These are phyloP conservation scores for Candida methanosorbosa DNA, from an alignment of 805 yeast species.

Conservation along the genomic window DNA sequence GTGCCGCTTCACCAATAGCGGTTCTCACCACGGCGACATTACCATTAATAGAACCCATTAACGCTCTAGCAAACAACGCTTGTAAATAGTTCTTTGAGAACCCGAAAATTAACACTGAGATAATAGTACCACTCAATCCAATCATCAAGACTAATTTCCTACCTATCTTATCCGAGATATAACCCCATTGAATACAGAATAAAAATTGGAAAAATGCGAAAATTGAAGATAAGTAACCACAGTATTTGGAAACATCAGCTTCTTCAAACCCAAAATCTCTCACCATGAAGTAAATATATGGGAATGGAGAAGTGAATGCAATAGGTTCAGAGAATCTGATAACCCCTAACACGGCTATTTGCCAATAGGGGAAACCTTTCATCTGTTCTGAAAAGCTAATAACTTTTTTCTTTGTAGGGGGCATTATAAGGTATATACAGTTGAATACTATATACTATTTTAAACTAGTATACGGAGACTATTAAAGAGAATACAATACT, in stretches of 20 bases:
- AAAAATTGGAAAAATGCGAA: constrained; percentile 55
- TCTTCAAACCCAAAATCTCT: constrained; percentile 44
- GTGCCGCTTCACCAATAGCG: constrained; percentile 50
- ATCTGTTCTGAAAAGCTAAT: constrained; percentile 37
- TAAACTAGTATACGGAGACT: too few relatives aligned
- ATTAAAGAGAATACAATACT: too few relatives aligned
- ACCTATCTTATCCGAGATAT: constrained; percentile 44
- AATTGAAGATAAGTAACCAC: constrained; percentile 54
- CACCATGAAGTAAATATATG: constrained; percentile 58
- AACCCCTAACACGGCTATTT: constrained; percentile 29
- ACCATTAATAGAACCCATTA: constrained; percentile 54
- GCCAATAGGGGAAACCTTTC: constrained; percentile 48
- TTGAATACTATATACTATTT: too few relatives aligned
- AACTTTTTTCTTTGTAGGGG: background rate
- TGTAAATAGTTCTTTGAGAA: constrained; percentile 40
- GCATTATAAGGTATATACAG: too few relatives aligned
- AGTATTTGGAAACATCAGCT: constrained; percentile 47
- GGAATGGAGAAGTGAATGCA: constrained; percentile 55
- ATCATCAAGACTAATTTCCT: constrained; percentile 43
- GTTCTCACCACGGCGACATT: constrained; percentile 61
- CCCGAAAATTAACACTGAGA: constrained; percentile 42
- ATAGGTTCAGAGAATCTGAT: constrained; percentile 55
- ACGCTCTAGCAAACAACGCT: constrained; percentile 44
- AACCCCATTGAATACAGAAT: constrained; percentile 55
- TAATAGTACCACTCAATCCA: constrained; percentile 46